Evolutionary conservation across 1,284 basidiomycete genomes (phyloP), one percentile per base, ranked within the genome.

Genomic region (Apiotrichum siamense): DNA sequence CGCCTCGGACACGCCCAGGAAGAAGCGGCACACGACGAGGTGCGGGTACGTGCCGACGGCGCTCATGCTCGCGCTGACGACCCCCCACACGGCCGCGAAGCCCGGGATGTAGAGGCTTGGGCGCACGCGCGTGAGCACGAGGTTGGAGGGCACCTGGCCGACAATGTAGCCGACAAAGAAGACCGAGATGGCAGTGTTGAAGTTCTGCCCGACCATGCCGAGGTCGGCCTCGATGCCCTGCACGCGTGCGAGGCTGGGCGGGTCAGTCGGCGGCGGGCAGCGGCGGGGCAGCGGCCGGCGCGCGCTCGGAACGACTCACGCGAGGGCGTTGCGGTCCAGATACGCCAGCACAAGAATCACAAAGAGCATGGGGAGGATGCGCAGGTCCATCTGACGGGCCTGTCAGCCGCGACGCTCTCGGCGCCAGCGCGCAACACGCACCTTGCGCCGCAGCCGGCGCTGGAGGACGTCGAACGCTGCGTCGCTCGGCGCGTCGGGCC

Each of bases 81-180:
- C 36, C 24, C 55, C 55, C 55, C 55, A 47, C 17, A 60, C 53
- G 31, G 37, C 33, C 17, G 20, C 60, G 44, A 50, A 63, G 47
- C 20, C 52, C 15, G 50, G 50, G 45, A 13, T 63, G 54, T 20
- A 57, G n/a, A 57, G 47, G n/a, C 35, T 41, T 1, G 55, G 55
- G 4, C 49, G 46, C n/a, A 44, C 47, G 29, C 49, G 49, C 15
- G 52, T 26, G 31, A 41, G 38, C 32, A 72, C 45, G 49, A 68
- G 50, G 50, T 70, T 71, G 21, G 63, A 63, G 1, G 69, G 69
- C 40, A 71, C 59, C 54, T 70, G 64, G 50, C 70, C 55, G 24
- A 67, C 44, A 25, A 67, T 66, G 59, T 74, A 73, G 23, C 69
- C 66, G 12, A 65, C 65, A 54, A 63, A 75, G 31, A 75, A 65